A percentile compares a stretch with the other conserved stretches of the same genome.
Evolutionary conservation across 176 grass and related monocot genomes (phyloP).

Genomic region (Rhynchospora tenuis): DNA sequence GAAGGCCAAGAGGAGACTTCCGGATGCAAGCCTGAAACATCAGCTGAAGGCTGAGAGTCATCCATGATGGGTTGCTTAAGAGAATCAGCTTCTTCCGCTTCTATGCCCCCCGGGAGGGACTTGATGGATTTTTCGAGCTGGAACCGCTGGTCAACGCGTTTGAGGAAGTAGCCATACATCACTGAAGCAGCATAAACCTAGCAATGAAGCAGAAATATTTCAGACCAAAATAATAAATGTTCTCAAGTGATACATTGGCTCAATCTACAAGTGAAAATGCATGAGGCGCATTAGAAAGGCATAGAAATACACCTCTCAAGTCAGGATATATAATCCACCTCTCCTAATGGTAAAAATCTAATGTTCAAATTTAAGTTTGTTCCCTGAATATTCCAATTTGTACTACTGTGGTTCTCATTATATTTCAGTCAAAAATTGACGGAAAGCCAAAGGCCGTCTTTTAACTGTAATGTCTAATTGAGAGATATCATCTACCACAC

Average conservation of each 20-base stretch:
- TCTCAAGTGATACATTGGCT: not conserved
- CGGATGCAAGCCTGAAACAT: slow-evolving; percentile 37
- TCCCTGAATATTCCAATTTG: slow-evolving; percentile 1
- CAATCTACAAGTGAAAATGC: not conserved
- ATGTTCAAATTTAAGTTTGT: not conserved
- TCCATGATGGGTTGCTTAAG: slow-evolving; percentile 54
- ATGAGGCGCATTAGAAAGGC: not conserved
- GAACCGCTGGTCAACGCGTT: slow-evolving; percentile 88
- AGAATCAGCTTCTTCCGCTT: slow-evolving; percentile 30
- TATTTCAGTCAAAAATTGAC: not conserved
- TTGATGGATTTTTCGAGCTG: slow-evolving; percentile 95
- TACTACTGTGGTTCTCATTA: not conserved
- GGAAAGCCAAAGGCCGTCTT: not conserved
- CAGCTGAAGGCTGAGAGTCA: slow-evolving; percentile 32
- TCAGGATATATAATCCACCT: not conserved
- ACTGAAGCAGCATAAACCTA: slow-evolving; percentile 90
- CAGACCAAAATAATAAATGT: not conserved
- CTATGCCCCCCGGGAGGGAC: slow-evolving; percentile 68
- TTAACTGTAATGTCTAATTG: not conserved
- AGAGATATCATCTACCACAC: not conserved
- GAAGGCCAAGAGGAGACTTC: slow-evolving; percentile 53
- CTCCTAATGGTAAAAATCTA: not conserved
- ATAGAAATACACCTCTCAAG: not conserved
- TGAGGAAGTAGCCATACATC: slow-evolving; percentile 98
- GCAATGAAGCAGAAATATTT: slow-evolving; percentile 1